Evolutionary conservation across 1,284 basidiomycete genomes (phyloP).

Genomic region (Tilletia indica): DNA sequence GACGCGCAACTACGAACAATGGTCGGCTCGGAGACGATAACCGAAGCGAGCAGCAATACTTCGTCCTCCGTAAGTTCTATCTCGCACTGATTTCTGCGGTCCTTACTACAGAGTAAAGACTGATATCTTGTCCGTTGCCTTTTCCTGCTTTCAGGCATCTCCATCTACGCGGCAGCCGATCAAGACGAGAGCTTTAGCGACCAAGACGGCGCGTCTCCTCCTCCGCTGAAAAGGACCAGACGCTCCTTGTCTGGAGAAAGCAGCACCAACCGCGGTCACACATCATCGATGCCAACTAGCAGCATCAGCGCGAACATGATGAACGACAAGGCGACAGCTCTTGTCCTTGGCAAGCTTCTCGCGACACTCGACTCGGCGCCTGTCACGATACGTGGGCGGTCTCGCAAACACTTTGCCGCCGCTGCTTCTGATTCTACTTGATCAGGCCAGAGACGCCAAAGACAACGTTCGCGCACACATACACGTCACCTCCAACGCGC

Average conservation of each 20-base stretch:
- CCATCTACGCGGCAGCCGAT: neutral
- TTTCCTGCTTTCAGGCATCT: neutral
- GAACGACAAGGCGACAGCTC: neutral
- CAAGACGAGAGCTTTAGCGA: no score
- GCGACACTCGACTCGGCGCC: slow-evolving; percentile 10
- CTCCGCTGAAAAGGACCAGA: no score
- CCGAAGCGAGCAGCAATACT: slow-evolving; percentile 7
- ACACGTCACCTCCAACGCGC: no score
- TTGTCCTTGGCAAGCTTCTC: neutral
- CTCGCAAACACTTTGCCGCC: slow-evolving; percentile 4
- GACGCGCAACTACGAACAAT: slow-evolving; percentile 6
- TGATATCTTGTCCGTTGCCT: neutral
- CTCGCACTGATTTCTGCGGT: neutral
- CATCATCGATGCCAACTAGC: neutral
- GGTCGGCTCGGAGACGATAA: neutral
- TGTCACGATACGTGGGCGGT: slow-evolving; percentile 4
- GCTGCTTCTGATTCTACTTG: no score
- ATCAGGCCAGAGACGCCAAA: no score
- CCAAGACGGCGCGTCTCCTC: no score
- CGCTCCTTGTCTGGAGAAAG: no score
- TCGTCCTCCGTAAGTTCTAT: neutral
- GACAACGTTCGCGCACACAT: no score
- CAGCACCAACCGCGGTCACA: no score
- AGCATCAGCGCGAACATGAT: neutral
- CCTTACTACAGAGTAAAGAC: no score